phyloP scores from a whole-genome alignment of 164 flowering plant species.

The Malania oleifera region DNA sequence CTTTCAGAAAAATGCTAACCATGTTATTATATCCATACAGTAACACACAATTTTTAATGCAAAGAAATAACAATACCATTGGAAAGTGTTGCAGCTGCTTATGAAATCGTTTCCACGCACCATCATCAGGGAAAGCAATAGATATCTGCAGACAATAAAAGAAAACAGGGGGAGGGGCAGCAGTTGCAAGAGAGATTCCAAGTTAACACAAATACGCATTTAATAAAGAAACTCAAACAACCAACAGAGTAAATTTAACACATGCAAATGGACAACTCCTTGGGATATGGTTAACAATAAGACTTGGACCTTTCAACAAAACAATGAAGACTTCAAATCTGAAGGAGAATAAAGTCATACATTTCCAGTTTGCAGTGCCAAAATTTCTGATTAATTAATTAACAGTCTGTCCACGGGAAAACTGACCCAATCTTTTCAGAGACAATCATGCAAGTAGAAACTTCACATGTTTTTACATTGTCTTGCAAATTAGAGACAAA shows the following conservation, averaged over 20 bases:
- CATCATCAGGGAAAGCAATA: conserved; percentile 98
- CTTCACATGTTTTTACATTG: no score
- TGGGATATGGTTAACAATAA: background rate
- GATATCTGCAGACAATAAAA: conserved; percentile 48
- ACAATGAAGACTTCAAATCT: background rate
- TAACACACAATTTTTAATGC: no score
- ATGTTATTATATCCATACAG: background rate
- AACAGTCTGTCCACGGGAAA: no score
- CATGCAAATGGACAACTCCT: background rate
- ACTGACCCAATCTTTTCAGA: no score
- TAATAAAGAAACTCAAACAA: background rate
- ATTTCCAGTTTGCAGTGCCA: background rate
- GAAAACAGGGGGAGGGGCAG: background rate
- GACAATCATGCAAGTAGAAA: no score
- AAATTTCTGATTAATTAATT: background rate
- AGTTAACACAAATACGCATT: conserved; percentile 11
- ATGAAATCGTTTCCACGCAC: conserved; percentile 97
- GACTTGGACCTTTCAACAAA: background rate
- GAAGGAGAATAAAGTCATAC: background rate
- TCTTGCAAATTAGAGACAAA: no score
- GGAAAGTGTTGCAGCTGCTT: conserved; percentile 98
- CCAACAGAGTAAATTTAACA: background rate
- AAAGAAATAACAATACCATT: conserved; percentile 42
- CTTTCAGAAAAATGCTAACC: background rate
- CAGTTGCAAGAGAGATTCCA: conserved; percentile 8